Evolutionary conservation across 305 asterid genomes (phyloP), one percentile per base, ranked within the genome.

Genomic region (Fraxinus latifolia): DNA sequence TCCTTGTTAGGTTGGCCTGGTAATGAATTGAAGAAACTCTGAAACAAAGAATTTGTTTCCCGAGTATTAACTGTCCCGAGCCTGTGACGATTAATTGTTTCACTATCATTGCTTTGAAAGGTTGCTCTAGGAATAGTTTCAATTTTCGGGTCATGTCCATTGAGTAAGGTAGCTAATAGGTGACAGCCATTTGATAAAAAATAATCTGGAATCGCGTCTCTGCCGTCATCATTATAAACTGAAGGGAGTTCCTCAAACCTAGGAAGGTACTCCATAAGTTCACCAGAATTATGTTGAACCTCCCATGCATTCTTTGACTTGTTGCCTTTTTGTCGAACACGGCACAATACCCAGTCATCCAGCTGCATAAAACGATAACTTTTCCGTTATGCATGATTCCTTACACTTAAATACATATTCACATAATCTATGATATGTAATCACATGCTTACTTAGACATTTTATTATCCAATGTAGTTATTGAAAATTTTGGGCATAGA

Each of bases 321-420:
- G 95, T 90, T 91, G 90, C 95, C 92, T 86, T 90, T 90, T 34
- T 81, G 91, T 27, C 85, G 87, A 47, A 91, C 78, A 33, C 89
- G 87, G 29, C 91, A 91, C n/a, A 91, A 84, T 32, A 91, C 93
- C 92, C 95, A 91, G 29, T 91, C 89, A 33, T 90, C 95, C 85
- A 91, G 50, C 93, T 91, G 89, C 67, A 77, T 21, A 23, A 80
- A 74, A 60, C 5, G 7, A 31, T 39, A 77, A 70, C 5, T 32
- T 39, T 36, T 37, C 7, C 2, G 4, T 25, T 27, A 23, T n/a
- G 27, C 8, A 25, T n/a, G 4, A 36, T 25, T 62, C 75, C 36
- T 12, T 78, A 14, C 17, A 34, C 15, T 78, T 29, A 31, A 58
- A 55, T 55, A 17, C 65, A 33, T 23, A 36, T 55, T 27, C 62